These are phyloP conservation scores for Trypanosoma congolense DNA, from an alignment of 208 protist genomes.

Conservation along the genomic window DNA sequence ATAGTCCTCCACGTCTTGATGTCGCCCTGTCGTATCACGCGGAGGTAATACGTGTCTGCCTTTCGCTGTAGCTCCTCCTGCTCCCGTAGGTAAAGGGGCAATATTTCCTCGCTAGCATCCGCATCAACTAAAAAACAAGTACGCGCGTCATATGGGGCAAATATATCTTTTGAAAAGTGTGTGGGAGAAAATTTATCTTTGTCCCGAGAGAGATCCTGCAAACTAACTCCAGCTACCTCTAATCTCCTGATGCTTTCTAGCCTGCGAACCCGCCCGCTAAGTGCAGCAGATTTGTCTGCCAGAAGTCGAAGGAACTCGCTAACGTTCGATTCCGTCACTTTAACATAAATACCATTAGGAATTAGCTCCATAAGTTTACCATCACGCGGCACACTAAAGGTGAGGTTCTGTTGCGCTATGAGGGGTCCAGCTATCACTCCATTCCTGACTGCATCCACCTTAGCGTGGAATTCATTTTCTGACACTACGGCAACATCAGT, in stretches of 20 bases:
- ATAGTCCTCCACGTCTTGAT: conserved; percentile 39
- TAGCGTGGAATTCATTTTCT: conserved; percentile 37
- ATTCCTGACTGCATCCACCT: conserved; percentile 37
- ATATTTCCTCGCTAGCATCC: conserved; percentile 53
- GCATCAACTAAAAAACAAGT: conserved; percentile 70
- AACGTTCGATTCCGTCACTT: conserved; percentile 59
- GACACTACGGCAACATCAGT: conserved; percentile 2
- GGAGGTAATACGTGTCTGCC: conserved; percentile 30
- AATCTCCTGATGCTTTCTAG: conserved; percentile 61
- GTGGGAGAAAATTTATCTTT: conserved; percentile 67
- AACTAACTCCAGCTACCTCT: conserved; percentile 26
- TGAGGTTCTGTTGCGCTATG: conserved; percentile 57
- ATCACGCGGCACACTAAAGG: conserved; percentile 62
- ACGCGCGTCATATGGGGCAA: conserved; percentile 56
- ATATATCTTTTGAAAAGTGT: conserved; percentile 72
- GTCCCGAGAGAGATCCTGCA: conserved; percentile 34
- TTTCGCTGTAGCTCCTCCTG: conserved; percentile 19
- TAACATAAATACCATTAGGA: conserved; percentile 64
- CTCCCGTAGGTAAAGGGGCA: conserved; percentile 46
- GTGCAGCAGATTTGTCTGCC: conserved; percentile 24
- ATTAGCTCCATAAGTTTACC: conserved; percentile 61
- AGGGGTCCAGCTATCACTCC: conserved; percentile 30
- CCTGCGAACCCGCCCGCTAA: conserved; percentile 34
- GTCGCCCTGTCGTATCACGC: conserved; percentile 35
- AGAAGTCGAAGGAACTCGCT: conserved; percentile 66